Percentiles rank a stretch among this genome's conserved stretches.
phyloP scores from a whole-genome alignment of 1,284 basidiomycete genomes.

The Ustilago crameri region DNA sequence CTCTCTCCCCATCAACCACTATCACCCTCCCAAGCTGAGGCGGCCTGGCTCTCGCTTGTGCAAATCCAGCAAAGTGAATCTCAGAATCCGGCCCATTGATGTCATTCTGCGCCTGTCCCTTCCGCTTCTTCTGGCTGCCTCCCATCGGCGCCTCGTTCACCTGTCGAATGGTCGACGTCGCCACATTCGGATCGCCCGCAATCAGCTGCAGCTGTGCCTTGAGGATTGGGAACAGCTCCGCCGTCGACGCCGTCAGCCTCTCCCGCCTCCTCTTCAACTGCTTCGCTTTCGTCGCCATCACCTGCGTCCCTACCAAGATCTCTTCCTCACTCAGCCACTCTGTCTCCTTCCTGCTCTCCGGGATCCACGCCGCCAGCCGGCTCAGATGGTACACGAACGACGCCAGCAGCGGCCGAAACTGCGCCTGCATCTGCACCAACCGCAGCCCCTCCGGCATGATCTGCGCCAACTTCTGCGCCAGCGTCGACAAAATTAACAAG shows the following conservation, averaged over 20 bases:
- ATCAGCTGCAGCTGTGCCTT: constrained; percentile 24
- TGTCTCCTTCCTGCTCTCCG: constrained; percentile 26
- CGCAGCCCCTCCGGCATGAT: constrained; percentile 13
- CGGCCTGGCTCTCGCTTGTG: background rate
- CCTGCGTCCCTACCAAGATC: constrained; percentile 36
- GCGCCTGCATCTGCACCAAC: constrained; percentile 18
- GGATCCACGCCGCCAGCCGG: constrained; percentile 36
- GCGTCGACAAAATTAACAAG: constrained; percentile 12
- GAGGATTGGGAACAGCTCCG: constrained; percentile 33
- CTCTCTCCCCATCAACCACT: constrained; percentile 21
- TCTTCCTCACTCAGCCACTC: constrained; percentile 44
- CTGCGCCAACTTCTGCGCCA: constrained; percentile 17
- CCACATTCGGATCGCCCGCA: constrained; percentile 15
- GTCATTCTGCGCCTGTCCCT: background rate
- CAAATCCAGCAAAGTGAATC: constrained; percentile 18
- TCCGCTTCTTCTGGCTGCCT: background rate
- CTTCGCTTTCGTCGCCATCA: constrained; percentile 30
- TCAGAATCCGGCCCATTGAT: background rate
- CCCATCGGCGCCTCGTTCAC: background rate
- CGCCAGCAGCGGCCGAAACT: constrained; percentile 18
- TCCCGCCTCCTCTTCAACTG: constrained; percentile 33
- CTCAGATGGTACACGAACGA: constrained; percentile 37
- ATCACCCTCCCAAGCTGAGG: constrained; percentile 6
- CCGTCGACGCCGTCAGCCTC: constrained; percentile 24
- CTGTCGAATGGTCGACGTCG: constrained; percentile 15